Base-by-base conservation (phyloP, 257 asterid species). In the Verbena officinalis region DNA sequence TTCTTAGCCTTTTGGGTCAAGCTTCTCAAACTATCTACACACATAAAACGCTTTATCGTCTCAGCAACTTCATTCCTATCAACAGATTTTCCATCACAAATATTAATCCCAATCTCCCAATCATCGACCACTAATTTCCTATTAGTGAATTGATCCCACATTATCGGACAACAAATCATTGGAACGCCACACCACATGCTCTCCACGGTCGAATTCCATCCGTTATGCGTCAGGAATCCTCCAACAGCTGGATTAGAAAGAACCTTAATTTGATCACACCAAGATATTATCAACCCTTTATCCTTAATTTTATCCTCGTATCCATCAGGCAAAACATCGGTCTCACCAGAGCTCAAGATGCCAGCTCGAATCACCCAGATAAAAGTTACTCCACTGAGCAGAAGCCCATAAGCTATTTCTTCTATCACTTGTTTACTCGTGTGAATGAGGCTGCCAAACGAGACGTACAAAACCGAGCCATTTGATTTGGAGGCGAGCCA, bases 251-350 rank as follows among this genome's bases (percentile, higher is more conserved):
- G 84, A 34, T 77, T 78, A 0, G 81, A 77, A 1, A 86, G 55
- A 39, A 83, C 84, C n/a, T 44, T 72, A 39, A 62, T 77, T 57
- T 86, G 87, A 23, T 67, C 27, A 33, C 94, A 86, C 94, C 90
- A 83, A 0, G 84, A 71, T 51, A 83, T 74, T 2, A 86, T 65
- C 55, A 86, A 8, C 0, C 88, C 88, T 10, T 24, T 65, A n/a
- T 73, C 71, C 22, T 44, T 46, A 22, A 60, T 38, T 1, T 36
- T 42, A 0, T 72, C 68, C 53, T 72, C 52, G 1, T 76, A 78
- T 19, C 81, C 87, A 2, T 1, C 27, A 0, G 85, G 87, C 24
- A 80, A 22, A 16, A 74, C 27, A 75, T 72, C 21, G 16, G 5
- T 3, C 10, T 65, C 55, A 6, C n/a, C 21, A 0, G 27, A 6